Conservation (phyloP, 805 yeast genomes). For the Teunomyces aglyptinius region DNA sequence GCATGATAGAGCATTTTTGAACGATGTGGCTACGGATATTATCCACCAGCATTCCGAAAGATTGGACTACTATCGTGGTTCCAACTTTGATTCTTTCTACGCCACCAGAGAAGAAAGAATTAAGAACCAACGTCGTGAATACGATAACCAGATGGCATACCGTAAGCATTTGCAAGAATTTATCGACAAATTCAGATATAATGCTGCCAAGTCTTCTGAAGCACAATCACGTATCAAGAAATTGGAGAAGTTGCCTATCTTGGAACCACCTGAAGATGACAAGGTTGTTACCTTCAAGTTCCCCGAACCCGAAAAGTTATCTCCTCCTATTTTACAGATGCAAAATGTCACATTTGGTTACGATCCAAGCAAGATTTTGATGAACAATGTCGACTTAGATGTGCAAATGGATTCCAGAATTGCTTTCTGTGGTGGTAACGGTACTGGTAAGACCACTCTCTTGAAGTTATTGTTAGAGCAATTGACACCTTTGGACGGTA, state of each 20-base stretch:
- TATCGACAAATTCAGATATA: constrained; percentile 94
- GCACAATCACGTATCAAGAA: constrained; percentile 98
- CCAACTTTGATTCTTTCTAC: constrained; percentile 90
- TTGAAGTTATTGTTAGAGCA: constrained; percentile 82
- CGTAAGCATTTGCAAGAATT: constrained; percentile 91
- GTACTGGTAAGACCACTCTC: constrained; percentile 97
- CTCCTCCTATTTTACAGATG: constrained; percentile 91
- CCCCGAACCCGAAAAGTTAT: constrained; percentile 90
- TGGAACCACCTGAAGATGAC: constrained; percentile 95
- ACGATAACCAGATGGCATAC: constrained; percentile 95
- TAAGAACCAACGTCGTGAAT: constrained; percentile 90
- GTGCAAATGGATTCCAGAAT: constrained; percentile 93
- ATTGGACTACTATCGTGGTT: constrained; percentile 90
- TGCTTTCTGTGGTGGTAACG: constrained; percentile 98
- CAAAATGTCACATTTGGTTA: constrained; percentile 88
- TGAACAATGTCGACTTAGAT: constrained; percentile 79
- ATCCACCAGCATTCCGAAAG: constrained; percentile 97
- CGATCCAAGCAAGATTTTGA: constrained; percentile 56
- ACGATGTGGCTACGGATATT: constrained; percentile 97
- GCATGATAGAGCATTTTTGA: constrained; percentile 94
- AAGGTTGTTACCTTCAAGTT: constrained; percentile 80
- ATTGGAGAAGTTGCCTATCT: constrained; percentile 86
- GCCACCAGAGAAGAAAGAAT: constrained; percentile 92
- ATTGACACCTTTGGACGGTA: constrained; percentile 72
- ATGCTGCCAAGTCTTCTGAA: constrained; percentile 96